phyloP scores from a whole-genome alignment of 768 basidiomycete species.

The Naganishia randhawae region DNA sequence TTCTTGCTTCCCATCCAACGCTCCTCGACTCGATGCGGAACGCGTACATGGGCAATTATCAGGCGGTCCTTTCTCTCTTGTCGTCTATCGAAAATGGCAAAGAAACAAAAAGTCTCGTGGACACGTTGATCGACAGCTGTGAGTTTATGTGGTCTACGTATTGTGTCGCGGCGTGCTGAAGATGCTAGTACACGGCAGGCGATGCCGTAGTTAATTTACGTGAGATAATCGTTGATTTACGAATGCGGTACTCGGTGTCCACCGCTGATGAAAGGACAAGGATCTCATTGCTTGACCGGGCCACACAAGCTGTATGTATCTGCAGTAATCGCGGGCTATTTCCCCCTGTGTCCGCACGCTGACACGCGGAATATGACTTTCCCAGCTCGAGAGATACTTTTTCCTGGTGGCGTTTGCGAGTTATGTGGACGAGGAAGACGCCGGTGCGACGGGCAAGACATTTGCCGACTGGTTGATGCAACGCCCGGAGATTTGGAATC shows the following conservation, averaged over 20 bases:
- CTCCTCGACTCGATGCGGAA: slow-evolving; percentile 82
- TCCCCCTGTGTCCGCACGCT: neutral
- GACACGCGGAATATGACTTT: neutral
- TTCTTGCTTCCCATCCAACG: slow-evolving; percentile 73
- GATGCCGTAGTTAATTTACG: slow-evolving; percentile 88
- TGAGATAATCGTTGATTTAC: slow-evolving; percentile 77
- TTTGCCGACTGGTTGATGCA: slow-evolving; percentile 86
- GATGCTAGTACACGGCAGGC: slow-evolving; percentile 41
- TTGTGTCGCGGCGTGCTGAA: slow-evolving; percentile 56
- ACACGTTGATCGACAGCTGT: slow-evolving; percentile 80
- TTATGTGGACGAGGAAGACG: slow-evolving; percentile 66
- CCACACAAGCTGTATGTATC: slow-evolving; percentile 39
- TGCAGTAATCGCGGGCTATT: neutral
- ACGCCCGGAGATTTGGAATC: slow-evolving; percentile 89
- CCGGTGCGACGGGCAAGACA: slow-evolving; percentile 58
- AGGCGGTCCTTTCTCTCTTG: slow-evolving; percentile 80
- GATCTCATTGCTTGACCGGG: slow-evolving; percentile 43
- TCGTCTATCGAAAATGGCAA: slow-evolving; percentile 87
- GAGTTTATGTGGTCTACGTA: neutral
- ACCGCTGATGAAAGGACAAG: slow-evolving; percentile 63
- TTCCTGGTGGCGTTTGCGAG: slow-evolving; percentile 91
- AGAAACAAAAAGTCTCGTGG: slow-evolving; percentile 81
- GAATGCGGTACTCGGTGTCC: slow-evolving; percentile 80
- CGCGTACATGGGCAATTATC: slow-evolving; percentile 87
- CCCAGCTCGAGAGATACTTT: slow-evolving; percentile 57